A percentile compares a stretch with the other conserved stretches of the same genome.
phyloP scores from a whole-genome alignment of 2,329 filamentous ascomycete genomes.

The Volutella citrinella region DNA sequence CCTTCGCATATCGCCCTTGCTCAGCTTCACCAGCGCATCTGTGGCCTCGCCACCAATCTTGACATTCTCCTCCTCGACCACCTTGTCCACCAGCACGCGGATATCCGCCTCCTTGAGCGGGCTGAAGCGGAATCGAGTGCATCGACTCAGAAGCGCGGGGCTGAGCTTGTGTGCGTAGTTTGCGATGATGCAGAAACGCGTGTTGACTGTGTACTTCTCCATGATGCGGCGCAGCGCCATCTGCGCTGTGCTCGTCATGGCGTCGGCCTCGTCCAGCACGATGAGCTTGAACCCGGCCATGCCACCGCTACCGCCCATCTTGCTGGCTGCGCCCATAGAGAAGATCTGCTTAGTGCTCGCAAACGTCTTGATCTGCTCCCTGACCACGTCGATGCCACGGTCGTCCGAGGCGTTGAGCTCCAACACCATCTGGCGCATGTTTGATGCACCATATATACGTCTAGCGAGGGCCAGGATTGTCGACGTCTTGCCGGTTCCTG shows the following conservation, averaged over 20 bases:
- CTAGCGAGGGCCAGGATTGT: conserved; percentile 91
- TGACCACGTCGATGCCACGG: conserved; percentile 93
- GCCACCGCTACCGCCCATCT: conserved; percentile 41
- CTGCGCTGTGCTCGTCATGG: conserved; percentile 98
- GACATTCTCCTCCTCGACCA: conserved; percentile 82
- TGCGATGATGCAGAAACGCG: conserved; percentile 95
- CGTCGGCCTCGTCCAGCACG: conserved; percentile 97
- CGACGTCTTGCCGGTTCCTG: conserved; percentile 95
- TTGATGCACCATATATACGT: conserved; percentile 85
- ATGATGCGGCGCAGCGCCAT: conserved; percentile 97
- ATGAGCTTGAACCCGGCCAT: conserved; percentile 90
- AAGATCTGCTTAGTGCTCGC: conserved; percentile 98
- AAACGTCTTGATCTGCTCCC: conserved; percentile 99
- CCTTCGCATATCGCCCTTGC: conserved; percentile 93
- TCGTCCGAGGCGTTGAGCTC: conserved; percentile 98
- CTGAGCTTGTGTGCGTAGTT: conserved; percentile 99
- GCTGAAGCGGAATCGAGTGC: conserved; percentile 92
- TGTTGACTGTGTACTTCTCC: conserved; percentile 99
- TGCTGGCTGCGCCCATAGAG: conserved; percentile 52
- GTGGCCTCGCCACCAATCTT: conserved; percentile 78
- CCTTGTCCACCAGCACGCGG: conserved; percentile 77
- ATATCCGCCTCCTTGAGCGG: conserved; percentile 90
- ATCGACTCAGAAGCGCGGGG: conserved; percentile 85
- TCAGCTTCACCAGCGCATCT: conserved; percentile 79
- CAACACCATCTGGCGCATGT: conserved; percentile 97